Conservation (phyloP, 139 green algal genomes). For the Coelastrella sp. region DNA sequence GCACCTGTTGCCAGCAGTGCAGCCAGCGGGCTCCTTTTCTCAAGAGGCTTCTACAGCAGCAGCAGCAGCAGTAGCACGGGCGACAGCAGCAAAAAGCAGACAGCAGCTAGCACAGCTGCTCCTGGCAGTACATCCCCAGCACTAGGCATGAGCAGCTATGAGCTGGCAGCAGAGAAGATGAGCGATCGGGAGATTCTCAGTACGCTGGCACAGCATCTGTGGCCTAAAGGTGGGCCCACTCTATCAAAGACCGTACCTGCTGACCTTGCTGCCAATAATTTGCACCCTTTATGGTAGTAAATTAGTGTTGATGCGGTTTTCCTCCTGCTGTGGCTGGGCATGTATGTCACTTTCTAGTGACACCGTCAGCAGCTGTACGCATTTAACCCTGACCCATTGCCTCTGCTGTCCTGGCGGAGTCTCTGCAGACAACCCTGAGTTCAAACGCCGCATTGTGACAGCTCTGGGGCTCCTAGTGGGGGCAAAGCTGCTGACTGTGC, state of each 20-base stretch:
- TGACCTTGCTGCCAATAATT: neutral
- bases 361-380: neutral
- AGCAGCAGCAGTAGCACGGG: neutral
- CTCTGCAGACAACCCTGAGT: conserved; percentile 68
- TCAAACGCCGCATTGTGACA: conserved; percentile 67
- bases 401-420: neutral
- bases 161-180: conserved; percentile 58
- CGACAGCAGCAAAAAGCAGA: neutral
- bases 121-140: conserved; percentile 2
- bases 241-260: neutral
- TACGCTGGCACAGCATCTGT: conserved; percentile 54
- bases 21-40: neutral
- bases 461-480: conserved; percentile 76
- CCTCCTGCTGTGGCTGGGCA: neutral
- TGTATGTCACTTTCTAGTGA: too few relatives aligned
- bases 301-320: neutral
- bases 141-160: conserved; percentile 39
- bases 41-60: neutral
- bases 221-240: conserved; percentile 46
- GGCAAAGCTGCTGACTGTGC: conserved; percentile 84
- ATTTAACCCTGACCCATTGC: neutral
- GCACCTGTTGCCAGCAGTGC: neutral
- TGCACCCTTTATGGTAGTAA: neutral
- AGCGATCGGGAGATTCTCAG: conserved; percentile 69
- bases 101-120: neutral